phyloP scores from a whole-genome alignment of 2,329 filamentous ascomycete species.

The Fusarium subtropicale region DNA sequence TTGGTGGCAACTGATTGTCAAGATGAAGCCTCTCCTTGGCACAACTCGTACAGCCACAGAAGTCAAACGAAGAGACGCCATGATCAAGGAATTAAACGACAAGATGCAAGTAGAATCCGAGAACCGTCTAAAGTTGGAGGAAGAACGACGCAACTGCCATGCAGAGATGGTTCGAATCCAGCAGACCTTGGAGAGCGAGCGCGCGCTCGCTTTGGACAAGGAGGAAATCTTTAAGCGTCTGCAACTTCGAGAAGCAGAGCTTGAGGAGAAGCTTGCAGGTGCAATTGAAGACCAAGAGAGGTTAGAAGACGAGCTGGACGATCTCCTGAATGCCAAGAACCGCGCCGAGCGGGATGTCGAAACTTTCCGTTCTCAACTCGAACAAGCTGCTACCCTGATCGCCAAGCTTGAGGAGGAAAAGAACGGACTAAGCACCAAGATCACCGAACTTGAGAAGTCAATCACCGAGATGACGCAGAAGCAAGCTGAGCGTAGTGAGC shows the following conservation, averaged over 20 bases:
- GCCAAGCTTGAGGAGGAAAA: conserved; percentile 89
- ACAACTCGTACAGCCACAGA: conserved; percentile 92
- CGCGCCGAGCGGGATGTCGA: conserved; percentile 87
- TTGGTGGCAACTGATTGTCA: conserved; percentile 96
- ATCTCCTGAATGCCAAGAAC: conserved; percentile 88
- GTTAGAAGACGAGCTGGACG: conserved; percentile 92
- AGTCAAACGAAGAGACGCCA: conserved; percentile 93
- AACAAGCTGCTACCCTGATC: conserved; percentile 91
- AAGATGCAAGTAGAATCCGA: conserved; percentile 82
- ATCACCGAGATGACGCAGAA: conserved; percentile 76
- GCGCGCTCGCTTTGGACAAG: conserved; percentile 95
- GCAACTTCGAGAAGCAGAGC: conserved; percentile 88
- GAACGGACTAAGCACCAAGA: conserved; percentile 73
- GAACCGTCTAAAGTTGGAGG: conserved; percentile 84
- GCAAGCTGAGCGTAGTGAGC: conserved; percentile 78
- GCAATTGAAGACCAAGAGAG: conserved; percentile 95
- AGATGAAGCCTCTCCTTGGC: conserved; percentile 94
- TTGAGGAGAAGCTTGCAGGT: conserved; percentile 91
- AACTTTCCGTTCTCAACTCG: conserved; percentile 81
- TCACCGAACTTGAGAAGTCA: conserved; percentile 76
- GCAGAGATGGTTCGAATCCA: conserved; percentile 89
- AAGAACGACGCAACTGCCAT: conserved; percentile 88
- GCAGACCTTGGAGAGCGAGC: conserved; percentile 93
- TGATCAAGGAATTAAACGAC: conserved; percentile 86
- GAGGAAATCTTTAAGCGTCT: conserved; percentile 99